Evolutionary conservation across 2,329 filamentous ascomycete genomes (phyloP).

Genomic region (Penicillium sp.): DNA sequence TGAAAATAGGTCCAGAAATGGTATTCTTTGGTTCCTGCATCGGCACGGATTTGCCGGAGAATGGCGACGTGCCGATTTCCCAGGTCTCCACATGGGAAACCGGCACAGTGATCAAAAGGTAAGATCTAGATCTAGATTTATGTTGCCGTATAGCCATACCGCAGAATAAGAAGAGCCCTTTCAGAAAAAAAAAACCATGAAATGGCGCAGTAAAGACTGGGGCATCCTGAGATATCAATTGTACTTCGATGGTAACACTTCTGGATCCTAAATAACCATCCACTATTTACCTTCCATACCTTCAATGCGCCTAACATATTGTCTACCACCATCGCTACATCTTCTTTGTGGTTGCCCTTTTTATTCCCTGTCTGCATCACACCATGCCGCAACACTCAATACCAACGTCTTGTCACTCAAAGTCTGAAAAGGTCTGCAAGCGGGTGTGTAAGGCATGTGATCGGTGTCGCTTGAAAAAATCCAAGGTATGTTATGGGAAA

Average conservation of each 20-base stretch:
- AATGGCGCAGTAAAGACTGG: too few species aligned
- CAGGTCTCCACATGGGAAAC: not conserved
- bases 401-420: not conserved
- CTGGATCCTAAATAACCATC: too few species aligned
- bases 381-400: not conserved
- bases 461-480: conserved; percentile 66
- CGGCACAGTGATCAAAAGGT: not conserved
- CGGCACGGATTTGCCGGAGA: not conserved
- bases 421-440: conserved; percentile 44
- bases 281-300: too few species aligned
- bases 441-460: conserved; percentile 68
- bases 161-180: too few species aligned
- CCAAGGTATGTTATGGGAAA: conserved; percentile 52
- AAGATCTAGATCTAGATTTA: not conserved
- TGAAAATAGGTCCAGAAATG: too few species aligned
- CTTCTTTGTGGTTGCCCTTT: too few species aligned
- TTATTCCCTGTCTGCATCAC: not conserved
- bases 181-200: too few species aligned
- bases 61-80: not conserved
- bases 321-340: not conserved
- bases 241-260: too few species aligned
- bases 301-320: too few species aligned
- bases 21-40: not conserved
- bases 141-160: not conserved
- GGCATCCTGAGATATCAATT: too few species aligned